Base-by-base conservation (phyloP, 305 asterid genomes). In the Plantago coronopus region DNA sequence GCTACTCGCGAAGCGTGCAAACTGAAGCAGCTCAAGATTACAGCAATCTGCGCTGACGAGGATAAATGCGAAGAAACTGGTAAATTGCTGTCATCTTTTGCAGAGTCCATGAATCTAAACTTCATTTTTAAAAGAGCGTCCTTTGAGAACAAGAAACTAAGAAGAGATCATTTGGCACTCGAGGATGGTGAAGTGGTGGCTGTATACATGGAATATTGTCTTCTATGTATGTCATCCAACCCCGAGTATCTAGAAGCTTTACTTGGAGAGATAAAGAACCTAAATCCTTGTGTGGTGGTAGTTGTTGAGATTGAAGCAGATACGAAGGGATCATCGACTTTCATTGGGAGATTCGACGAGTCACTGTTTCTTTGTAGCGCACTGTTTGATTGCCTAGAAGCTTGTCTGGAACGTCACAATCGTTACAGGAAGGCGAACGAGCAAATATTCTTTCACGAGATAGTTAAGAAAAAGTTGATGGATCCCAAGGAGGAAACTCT, bases 11-110 rank as follows among this genome's bases (percentile, higher is more conserved):
- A 49, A n/a, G 40, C 57, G 7, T 51, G 45, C 59, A 79, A 61
- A 1, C 21, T 75, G 17, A 66, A 76, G 67, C 76, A 27, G 71
- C 80, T 83, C 54, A 78, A 72, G 77, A 77, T 81, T 56, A 78
- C 78, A 25, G 82, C 78, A 0, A 66, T 81, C 6, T 74, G 82
- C 25, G 61, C 77, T 17, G 70, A 77, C 2, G 56, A 50, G 38
- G 61, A 46, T 6, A 15, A 57, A 27, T 59, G 76, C 16, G 74
- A 78, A 58, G 73, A 59, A 64, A 59, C 57, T 1, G 79, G 79
- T 1, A 54, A 59, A n/a, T 17, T 62, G n/a, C 70, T 83, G 40
- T 4, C 59, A 14, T 53, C 73, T 49, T 78, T 74, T 67, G 80
- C 84, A 5, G 53, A 57, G 68, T 66, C 72, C 18, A 23, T 75